Conservation (phyloP, 2,329 filamentous ascomycete species). For the Torrubiella hemipterigena region DNA sequence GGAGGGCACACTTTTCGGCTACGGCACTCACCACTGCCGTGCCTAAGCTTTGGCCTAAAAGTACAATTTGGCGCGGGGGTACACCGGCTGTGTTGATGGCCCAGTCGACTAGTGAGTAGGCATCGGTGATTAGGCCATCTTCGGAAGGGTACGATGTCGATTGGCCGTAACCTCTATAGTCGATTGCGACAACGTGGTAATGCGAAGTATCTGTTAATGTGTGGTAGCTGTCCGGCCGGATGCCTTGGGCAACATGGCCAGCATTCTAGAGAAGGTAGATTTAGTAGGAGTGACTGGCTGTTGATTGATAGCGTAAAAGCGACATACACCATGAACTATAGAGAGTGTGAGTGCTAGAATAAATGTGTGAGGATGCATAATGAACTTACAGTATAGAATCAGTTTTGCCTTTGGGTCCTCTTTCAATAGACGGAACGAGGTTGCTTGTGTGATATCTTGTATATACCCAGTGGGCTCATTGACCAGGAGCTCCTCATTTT, state of each 20-base stretch:
- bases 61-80: constrained; percentile 58
- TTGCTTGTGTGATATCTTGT: constrained; percentile 40
- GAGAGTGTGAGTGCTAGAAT: constrained; percentile 6
- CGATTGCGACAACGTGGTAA: constrained; percentile 75
- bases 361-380: background rate
- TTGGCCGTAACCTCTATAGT: constrained; percentile 80
- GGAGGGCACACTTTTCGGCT: constrained; percentile 53
- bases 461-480: constrained; percentile 36
- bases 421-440: constrained; percentile 49
- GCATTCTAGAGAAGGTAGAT: constrained; percentile 50
- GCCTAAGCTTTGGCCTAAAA: constrained; percentile 79
- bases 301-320: background rate
- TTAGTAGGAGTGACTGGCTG: background rate
- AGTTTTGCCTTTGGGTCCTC: constrained; percentile 52
- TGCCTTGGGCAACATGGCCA: constrained; percentile 69
- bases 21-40: constrained; percentile 72
- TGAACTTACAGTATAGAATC: constrained; percentile 48
- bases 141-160: constrained; percentile 75
- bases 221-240: constrained; percentile 68
- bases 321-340: constrained; percentile 44
- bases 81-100: constrained; percentile 53
- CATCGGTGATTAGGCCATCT: constrained; percentile 69
- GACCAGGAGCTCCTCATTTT: constrained; percentile 54
- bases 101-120: constrained; percentile 60
- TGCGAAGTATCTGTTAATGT: constrained; percentile 59